Base-by-base conservation (phyloP, 2,329 filamentous ascomycete genomes). In the Septoria linicola region DNA sequence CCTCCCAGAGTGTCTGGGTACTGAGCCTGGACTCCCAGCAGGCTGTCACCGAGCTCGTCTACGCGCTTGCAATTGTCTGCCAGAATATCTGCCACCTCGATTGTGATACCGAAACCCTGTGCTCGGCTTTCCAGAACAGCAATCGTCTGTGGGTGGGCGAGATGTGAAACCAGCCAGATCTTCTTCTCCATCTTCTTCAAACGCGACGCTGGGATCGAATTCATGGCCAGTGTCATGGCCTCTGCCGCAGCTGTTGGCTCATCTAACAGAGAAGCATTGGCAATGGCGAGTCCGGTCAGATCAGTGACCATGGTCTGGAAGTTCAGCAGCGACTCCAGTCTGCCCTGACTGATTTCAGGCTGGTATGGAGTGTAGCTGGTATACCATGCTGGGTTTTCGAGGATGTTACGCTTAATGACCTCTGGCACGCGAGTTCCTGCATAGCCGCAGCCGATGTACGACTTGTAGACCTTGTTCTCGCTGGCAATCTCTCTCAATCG, bases 301-400 rank as follows among this genome's bases (percentile, higher is more conserved):
- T 96, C 92, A 2, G 85, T 84, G 7, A 95, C 86, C 76, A 97
- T 79, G 14, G 92, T 97, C 76, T 97, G 92, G 75, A 90, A 97
- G 77, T 97, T 97, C 57, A 97, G 77, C 47, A 97, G 76, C 4
- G 89, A 95, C 77, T 96, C 89, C 56, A 97, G 73, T 49, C 92
- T 84, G 30, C 92, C 92, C 73, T 97, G 92, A 69, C 90, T 96
- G 75, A 97, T 96, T 74, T 97, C 92, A 2, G 92, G 87, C 74
- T 97, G 92, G 72, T 96, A 97, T 13, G 92, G 92, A 0, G 92
- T 96, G 71, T 97, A 96, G 73, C 90, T 96, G 34, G 92, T 97
- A 71, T 97, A 97, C 92, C 92, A 97, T 8, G 85, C 90, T 4
- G 92, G 92, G 69, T 87, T 92, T 77, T 97, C 90, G 52, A 97